Percentiles rank a stretch among this genome's conserved stretches.
Evolutionary conservation across 768 basidiomycete species (phyloP).

Genomic region (Boletus fagicola): DNA sequence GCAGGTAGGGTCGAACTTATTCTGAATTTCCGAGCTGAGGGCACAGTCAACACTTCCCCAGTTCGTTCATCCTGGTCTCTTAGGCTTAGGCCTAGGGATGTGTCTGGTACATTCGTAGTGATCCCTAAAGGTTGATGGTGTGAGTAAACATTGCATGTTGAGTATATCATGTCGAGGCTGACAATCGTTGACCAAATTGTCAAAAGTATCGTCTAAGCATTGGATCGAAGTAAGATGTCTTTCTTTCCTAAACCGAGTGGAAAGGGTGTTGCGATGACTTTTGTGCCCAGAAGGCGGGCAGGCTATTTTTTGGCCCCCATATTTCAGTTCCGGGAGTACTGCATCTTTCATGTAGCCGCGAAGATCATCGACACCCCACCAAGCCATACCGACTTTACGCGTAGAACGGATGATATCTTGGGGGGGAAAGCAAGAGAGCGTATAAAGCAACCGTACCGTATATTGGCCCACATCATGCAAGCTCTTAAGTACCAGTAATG

Average conservation of each 20-base stretch:
- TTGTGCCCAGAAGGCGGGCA: conserved; percentile 32
- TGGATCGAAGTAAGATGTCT: conserved; percentile 34
- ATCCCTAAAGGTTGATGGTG: conserved; percentile 22
- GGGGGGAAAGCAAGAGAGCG: background rate
- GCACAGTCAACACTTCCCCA: conserved; percentile 33
- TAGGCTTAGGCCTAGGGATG: conserved; percentile 25
- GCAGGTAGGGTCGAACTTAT: conserved; percentile 26
- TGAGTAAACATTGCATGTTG: conserved; percentile 2
- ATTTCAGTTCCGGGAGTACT: conserved; percentile 32
- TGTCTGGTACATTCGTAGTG: conserved; percentile 26
- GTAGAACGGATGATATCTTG: background rate
- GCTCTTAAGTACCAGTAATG: conserved; percentile 12
- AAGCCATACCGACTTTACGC: conserved; percentile 20
- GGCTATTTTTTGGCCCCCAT: conserved; percentile 17
- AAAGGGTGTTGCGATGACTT: conserved; percentile 35
- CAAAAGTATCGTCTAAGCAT: conserved; percentile 27
- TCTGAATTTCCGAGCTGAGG: conserved; percentile 31
- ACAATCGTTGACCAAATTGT: conserved; percentile 32
- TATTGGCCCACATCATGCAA: background rate
- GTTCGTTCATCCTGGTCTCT: conserved; percentile 26
- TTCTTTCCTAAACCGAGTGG: conserved; percentile 32
- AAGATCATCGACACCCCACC: conserved; percentile 34
- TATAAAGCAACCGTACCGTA: background rate
- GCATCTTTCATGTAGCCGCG: conserved; percentile 36
- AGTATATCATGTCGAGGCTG: background rate